These are phyloP conservation scores for Plantago coronopus DNA, from an alignment of 305 asterid species.

Conservation along the genomic window DNA sequence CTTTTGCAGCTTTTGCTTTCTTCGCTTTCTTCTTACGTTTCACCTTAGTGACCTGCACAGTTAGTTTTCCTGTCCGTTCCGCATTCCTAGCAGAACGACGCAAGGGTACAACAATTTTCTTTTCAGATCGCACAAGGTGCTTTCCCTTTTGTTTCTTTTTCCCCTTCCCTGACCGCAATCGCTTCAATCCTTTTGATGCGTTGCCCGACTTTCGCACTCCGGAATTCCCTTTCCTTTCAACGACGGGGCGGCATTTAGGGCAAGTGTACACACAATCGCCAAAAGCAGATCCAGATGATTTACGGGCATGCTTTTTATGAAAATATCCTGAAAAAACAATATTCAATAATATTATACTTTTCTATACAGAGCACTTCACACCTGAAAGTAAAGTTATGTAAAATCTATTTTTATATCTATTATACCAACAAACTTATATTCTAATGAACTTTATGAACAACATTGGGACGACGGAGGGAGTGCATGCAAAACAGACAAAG, in stretches of 20 bases:
- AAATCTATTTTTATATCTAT: too few relatives aligned
- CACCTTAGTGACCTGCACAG: slow-evolving; percentile 39
- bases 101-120: slow-evolving; percentile 50
- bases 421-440: too few relatives aligned
- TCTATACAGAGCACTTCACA: neutral
- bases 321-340: neutral
- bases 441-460: too few relatives aligned
- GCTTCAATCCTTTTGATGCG: slow-evolving; percentile 38
- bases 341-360: neutral
- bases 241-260: slow-evolving; percentile 51
- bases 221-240: slow-evolving; percentile 33
- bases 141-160: slow-evolving; percentile 40
- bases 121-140: slow-evolving; percentile 36
- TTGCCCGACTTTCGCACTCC: slow-evolving; percentile 34
- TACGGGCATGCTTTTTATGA: slow-evolving; percentile 47
- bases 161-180: slow-evolving; percentile 40
- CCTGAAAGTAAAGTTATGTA: too few relatives aligned
- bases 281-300: slow-evolving; percentile 42
- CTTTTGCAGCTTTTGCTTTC: slow-evolving; percentile 39
- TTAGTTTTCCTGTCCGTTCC: slow-evolving; percentile 36
- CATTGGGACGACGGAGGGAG: too few relatives aligned
- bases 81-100: slow-evolving; percentile 86
- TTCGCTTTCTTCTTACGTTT: slow-evolving; percentile 49
- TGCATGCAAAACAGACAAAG: too few relatives aligned
- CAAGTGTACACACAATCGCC: slow-evolving; percentile 50